A percentile compares a stretch with the other conserved stretches of the same genome.
Evolutionary conservation across 164 flowering plant species (phyloP).

Genomic region (Berberis thunbergii): DNA sequence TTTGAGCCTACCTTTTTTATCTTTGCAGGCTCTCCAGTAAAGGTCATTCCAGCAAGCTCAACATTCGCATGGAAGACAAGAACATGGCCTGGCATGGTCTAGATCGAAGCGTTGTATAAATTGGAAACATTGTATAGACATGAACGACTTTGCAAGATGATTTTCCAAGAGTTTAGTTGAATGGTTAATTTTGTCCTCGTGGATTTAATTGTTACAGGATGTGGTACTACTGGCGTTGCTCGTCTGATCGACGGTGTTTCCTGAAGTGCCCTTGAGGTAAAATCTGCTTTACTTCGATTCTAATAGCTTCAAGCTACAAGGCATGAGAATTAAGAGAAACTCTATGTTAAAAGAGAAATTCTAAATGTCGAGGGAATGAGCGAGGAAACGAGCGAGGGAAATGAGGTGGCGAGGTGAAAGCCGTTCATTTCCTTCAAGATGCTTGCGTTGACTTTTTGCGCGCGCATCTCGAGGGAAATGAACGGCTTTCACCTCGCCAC

Average conservation of each 20-base stretch:
- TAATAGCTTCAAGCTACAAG: conserved; percentile 55
- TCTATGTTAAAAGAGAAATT: too few species aligned
- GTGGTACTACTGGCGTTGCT: conserved; percentile 87
- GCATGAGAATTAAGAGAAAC: not conserved
- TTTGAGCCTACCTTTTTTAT: conserved; percentile 71
- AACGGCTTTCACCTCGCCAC: too few species aligned
- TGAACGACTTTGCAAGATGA: conserved; percentile 91
- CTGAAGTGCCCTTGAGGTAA: conserved; percentile 51
- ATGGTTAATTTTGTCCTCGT: conserved; percentile 61
- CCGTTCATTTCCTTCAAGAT: too few species aligned
- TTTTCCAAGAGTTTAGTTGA: conserved; percentile 85
- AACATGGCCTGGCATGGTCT: conserved; percentile 42
- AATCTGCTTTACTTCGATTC: conserved; percentile 72
- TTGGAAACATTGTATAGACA: conserved; percentile 27
- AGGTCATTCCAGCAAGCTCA: conserved; percentile 55
- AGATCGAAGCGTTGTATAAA: conserved; percentile 44
- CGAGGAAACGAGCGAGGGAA: too few species aligned
- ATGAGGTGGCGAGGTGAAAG: too few species aligned
- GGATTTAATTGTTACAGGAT: conserved; percentile 79
- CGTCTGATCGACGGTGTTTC: conserved; percentile 76
- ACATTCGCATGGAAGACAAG: conserved; percentile 50
- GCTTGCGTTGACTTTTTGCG: too few species aligned
- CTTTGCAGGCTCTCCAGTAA: conserved; percentile 52
- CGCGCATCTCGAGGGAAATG: too few species aligned
- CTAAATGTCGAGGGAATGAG: too few species aligned